Evolutionary conservation across 371 early-diverging fungal species (phyloP).

Genomic region (Entomophthora muscae): DNA sequence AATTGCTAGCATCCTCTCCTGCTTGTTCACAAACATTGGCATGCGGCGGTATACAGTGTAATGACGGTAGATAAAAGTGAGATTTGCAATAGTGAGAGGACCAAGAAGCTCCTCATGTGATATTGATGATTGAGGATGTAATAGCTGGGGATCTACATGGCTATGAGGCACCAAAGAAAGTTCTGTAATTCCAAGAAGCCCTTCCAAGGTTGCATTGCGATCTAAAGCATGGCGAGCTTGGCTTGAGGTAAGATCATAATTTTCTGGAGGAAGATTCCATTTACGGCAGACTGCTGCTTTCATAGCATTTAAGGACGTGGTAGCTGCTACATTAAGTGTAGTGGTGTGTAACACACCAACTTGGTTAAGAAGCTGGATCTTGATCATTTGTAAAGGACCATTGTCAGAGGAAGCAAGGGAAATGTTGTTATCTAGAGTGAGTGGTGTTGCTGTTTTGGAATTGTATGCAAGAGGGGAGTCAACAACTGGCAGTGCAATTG

Average conservation of each 20-base stretch:
- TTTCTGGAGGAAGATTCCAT: slow-evolving; percentile 57
- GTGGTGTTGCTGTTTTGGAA: slow-evolving; percentile 4
- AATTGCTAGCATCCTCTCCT: slow-evolving; percentile 73
- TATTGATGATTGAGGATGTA: not conserved
- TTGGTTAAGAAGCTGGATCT: slow-evolving; percentile 33
- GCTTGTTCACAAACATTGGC: slow-evolving; percentile 64
- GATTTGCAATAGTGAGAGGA: slow-evolving; percentile 1
- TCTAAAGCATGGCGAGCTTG: not conserved
- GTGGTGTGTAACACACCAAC: slow-evolving; percentile 62
- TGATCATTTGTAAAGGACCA: slow-evolving; percentile 30
- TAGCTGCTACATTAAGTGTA: slow-evolving; percentile 54
- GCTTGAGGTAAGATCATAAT: slow-evolving; percentile 42
- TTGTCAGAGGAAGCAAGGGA: slow-evolving; percentile 10
- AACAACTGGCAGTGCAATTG: slow-evolving; percentile 1
- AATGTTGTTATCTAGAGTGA: slow-evolving; percentile 6
- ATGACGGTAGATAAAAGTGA: slow-evolving; percentile 27
- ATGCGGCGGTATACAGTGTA: slow-evolving; percentile 50
- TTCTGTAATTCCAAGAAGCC: slow-evolving; percentile 7
- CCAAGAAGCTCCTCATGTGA: not conserved
- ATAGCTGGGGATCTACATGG: slow-evolving; percentile 3
- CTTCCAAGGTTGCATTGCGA: slow-evolving; percentile 2
- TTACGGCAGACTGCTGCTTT: slow-evolving; percentile 72
- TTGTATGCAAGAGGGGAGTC: not conserved
- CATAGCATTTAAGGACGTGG: slow-evolving; percentile 61
- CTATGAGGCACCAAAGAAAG: slow-evolving; percentile 6